Base-by-base conservation (phyloP, 1,284 basidiomycete genomes). In the Termitomyces sp. region DNA sequence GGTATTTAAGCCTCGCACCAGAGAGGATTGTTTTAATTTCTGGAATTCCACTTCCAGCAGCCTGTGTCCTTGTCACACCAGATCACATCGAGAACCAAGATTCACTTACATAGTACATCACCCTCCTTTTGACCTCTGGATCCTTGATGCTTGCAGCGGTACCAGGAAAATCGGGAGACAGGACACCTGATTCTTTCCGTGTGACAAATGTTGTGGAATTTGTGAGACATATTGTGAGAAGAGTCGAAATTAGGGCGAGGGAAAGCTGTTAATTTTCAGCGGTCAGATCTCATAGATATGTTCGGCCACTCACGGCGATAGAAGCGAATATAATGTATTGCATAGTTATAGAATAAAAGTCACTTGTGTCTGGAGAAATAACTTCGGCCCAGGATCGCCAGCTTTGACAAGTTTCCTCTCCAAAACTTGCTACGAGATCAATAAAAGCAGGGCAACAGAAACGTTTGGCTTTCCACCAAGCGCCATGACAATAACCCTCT, bases 1-100 rank as follows among this genome's bases (percentile, higher is more conserved):
- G 36, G 28, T 13, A 28, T 39, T 39, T 28, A n/a, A 19, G 4
- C 28, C 10, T 42, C 70, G 42, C 60, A 83, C 89, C 94, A 55
- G 92, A 94, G 38, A 99, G 77, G 55, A 98, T 97, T 0, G 94
- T 95, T 73, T 98, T 99, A 70, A 98, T 89, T 70, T 98, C 96
- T 0, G 95, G 94, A 55, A 98, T 96, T 58, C 96, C 96, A 65
- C 91, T 94, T 12, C 96, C 96, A 28, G 93, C 92, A 12, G 95
- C 96, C 86, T 90, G 62, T 26, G 2, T 33, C 13, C 24, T 50
- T 44, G 49, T 50, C 21, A 19, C 28, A 49, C 15, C 42, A 40
- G 38, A n/a, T 28, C 19, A 55, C 40, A 33, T 47, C 40, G 55
- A 49, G 58, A 43, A 28, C 31, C n/a, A 44, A 38, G 38, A 31